Conservation (phyloP, 169 alveolate genomes). For the Plasmodium adleri region DNA sequence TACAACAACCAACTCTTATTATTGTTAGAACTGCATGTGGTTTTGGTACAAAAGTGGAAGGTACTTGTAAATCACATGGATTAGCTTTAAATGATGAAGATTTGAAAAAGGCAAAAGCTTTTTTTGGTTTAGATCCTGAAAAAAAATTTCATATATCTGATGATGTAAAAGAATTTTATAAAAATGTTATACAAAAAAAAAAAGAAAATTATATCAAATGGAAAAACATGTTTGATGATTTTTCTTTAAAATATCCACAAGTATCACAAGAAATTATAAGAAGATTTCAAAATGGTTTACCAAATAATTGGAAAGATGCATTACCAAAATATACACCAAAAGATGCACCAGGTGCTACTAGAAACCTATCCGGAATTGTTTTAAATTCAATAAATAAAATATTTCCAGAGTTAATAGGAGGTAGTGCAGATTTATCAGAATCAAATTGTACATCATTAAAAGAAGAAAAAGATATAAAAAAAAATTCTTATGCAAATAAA, state of each 20-base stretch:
- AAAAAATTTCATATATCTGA: constrained; percentile 82
- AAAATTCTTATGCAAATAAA: constrained; percentile 51
- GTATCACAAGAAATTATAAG: constrained; percentile 78
- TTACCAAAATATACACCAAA: constrained; percentile 59
- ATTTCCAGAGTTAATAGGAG: constrained; percentile 85
- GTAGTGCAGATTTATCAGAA: constrained; percentile 87
- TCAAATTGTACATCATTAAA: constrained; percentile 79
- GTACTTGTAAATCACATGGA: constrained; percentile 89
- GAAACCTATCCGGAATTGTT: constrained; percentile 74
- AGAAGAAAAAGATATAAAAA: constrained; percentile 47
- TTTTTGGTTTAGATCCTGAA: constrained; percentile 82
- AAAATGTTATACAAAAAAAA: constrained; percentile 72
- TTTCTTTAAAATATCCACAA: constrained; percentile 75
- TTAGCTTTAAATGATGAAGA: constrained; percentile 88
- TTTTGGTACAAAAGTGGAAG: constrained; percentile 83
- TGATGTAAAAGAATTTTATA: constrained; percentile 69
- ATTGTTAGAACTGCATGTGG: constrained; percentile 85
- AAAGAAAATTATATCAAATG: constrained; percentile 76
- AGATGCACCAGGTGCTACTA: constrained; percentile 73
- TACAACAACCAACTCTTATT: constrained; percentile 85
- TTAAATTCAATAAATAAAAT: constrained; percentile 69
- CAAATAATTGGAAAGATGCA: constrained; percentile 66
- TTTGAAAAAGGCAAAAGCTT: constrained; percentile 76
- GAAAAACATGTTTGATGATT: constrained; percentile 77
- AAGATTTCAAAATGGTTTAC: constrained; percentile 63